These are phyloP conservation scores for Linum usitatissimum DNA, from an alignment of 345 rosid genomes.

Conservation along the genomic window DNA sequence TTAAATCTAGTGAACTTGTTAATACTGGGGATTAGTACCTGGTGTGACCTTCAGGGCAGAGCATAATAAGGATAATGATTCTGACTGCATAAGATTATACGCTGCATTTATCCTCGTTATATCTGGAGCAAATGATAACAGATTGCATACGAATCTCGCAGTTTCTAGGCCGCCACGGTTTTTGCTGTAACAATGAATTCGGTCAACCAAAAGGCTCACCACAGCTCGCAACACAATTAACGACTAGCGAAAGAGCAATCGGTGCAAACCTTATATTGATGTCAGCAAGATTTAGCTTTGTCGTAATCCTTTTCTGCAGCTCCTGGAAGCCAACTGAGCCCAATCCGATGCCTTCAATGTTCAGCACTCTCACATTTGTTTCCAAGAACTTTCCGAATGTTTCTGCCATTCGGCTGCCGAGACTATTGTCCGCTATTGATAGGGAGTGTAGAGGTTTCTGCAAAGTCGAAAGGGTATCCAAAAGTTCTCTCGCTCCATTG, in stretches of 20 bases:
- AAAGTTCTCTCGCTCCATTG: constrained; percentile 45
- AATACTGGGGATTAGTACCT: constrained; percentile 30
- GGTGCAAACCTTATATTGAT: constrained; percentile 59
- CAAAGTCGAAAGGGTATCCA: constrained; percentile 40
- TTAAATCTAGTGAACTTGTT: background rate
- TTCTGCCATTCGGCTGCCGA: constrained; percentile 61
- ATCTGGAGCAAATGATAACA: constrained; percentile 45
- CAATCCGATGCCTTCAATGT: constrained; percentile 69
- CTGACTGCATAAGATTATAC: constrained; percentile 72
- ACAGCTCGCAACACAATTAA: background rate
- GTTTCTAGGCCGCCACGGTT: constrained; percentile 75
- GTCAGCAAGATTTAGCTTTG: constrained; percentile 36
- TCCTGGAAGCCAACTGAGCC: constrained; percentile 64
- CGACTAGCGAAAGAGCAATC: constrained; percentile 10
- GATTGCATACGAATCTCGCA: constrained; percentile 63
- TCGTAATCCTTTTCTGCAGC: constrained; percentile 27
- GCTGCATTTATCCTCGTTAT: constrained; percentile 48
- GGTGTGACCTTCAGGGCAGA: constrained; percentile 41
- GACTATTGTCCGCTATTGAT: constrained; percentile 67
- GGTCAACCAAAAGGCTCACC: constrained; percentile 2
- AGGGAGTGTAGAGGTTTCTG: constrained; percentile 41
- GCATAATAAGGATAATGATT: constrained; percentile 47
- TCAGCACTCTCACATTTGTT: constrained; percentile 37
- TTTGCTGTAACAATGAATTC: constrained; percentile 41
- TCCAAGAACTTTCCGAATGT: constrained; percentile 40